These are phyloP conservation scores for Mycosarcoma mackinlayi DNA, from an alignment of 1,284 basidiomycete genomes.

Conservation along the genomic window DNA sequence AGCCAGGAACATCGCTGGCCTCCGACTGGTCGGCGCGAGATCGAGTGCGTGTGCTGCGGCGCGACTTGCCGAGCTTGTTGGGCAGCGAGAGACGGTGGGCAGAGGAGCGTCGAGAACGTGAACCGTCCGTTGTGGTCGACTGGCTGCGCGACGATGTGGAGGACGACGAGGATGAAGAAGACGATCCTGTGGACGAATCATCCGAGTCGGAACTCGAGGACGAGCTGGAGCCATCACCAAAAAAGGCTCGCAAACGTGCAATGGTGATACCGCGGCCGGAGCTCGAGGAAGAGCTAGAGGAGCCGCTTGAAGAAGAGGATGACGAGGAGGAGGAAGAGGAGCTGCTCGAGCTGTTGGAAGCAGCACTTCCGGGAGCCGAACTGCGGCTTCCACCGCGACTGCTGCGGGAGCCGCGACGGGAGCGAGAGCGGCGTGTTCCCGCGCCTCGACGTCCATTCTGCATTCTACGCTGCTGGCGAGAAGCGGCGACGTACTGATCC, in stretches of 20 bases:
- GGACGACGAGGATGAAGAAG: constrained; percentile 30
- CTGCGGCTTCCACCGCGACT: constrained; percentile 41
- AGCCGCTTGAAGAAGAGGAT: constrained; percentile 28
- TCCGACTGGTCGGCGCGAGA: constrained; percentile 41
- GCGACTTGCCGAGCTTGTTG: constrained; percentile 20
- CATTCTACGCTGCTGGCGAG: constrained; percentile 43
- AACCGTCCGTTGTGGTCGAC: constrained; percentile 29
- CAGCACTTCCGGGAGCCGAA: constrained; percentile 35
- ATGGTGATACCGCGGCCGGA: constrained; percentile 57
- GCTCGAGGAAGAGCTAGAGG: constrained; percentile 38
- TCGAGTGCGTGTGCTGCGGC: constrained; percentile 20
- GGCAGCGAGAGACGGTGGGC: constrained; percentile 38
- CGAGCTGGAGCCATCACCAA: constrained; percentile 58
- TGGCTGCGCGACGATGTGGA: constrained; percentile 23
- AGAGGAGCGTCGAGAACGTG: constrained; percentile 35
- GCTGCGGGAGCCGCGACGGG: constrained; percentile 38
- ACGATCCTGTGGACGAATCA: constrained; percentile 31
- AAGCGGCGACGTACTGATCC: constrained; percentile 59
- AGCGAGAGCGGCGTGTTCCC: constrained; percentile 14
- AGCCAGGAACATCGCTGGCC: constrained; percentile 34
- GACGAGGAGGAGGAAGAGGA: constrained; percentile 41
- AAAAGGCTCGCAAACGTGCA: constrained; percentile 63
- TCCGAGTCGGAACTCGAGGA: constrained; percentile 41
- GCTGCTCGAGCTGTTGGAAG: constrained; percentile 41
- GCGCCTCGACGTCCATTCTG: constrained; percentile 12